Evolutionary conservation across 148 eudicot genomes (phyloP).

Genomic region (Suaeda aralocaspica): DNA sequence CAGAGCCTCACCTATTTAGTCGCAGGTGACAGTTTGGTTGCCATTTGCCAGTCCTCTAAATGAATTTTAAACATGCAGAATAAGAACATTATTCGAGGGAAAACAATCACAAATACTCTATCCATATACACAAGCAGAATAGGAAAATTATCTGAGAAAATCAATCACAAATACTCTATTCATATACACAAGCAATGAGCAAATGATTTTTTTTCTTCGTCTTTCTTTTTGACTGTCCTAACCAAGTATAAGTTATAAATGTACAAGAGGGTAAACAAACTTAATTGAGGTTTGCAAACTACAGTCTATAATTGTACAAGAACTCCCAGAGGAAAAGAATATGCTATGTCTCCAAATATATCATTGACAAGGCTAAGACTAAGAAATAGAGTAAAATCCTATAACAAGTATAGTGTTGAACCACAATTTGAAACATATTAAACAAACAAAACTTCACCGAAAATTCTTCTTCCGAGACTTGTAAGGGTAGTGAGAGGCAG

Average conservation of each 20-base stretch:
- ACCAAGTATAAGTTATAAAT: conserved; percentile 16
- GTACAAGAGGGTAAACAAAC: conserved; percentile 14
- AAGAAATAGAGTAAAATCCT: not conserved
- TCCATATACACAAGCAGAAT: not conserved
- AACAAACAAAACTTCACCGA: conserved; percentile 46
- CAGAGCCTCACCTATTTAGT: not conserved
- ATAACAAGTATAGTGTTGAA: conserved; percentile 4
- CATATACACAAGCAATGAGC: not conserved
- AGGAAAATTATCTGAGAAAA: too few species aligned
- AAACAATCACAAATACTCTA: too few species aligned
- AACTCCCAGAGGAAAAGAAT: conserved; percentile 7
- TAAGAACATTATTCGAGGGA: too few species aligned
- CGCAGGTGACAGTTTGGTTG: too few species aligned
- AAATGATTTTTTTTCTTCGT: not conserved
- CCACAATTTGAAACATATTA: not conserved
- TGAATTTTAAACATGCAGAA: too few species aligned
- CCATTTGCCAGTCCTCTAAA: too few species aligned
- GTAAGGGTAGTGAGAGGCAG: conserved; percentile 47
- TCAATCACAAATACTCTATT: not conserved
- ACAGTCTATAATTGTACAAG: conserved; percentile 6
- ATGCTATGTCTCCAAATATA: not conserved
- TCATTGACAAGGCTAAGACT: not conserved
- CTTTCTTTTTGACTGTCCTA: too few species aligned
- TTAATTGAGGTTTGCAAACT: conserved; percentile 1
- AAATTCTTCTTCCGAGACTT: conserved; percentile 57